phyloP scores from a whole-genome alignment of 345 rosid genomes.

The Iberis pinnata region DNA sequence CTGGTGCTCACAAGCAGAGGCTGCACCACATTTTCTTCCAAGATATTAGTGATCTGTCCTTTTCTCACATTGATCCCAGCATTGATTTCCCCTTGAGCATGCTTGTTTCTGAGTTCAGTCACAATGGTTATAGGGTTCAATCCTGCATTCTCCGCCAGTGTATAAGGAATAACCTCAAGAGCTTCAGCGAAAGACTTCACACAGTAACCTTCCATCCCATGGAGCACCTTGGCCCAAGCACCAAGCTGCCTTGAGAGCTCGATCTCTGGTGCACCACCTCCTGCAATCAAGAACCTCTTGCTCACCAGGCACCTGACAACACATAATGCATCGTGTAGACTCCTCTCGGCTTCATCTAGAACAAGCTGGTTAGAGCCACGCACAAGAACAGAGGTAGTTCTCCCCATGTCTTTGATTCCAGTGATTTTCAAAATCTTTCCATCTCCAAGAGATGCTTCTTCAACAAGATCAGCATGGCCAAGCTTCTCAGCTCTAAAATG shows the following conservation, averaged over 20 bases:
- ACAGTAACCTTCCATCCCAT: constrained; percentile 97
- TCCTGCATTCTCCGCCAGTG: constrained; percentile 95
- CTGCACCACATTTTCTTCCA: constrained; percentile 99
- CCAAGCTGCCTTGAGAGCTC: constrained; percentile 96
- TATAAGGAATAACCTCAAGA: constrained; percentile 90
- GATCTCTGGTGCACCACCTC: constrained; percentile 99
- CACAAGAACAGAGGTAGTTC: constrained; percentile 83
- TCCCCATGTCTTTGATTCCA: constrained; percentile 87
- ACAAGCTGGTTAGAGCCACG: constrained; percentile 90
- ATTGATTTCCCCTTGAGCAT: constrained; percentile 93
- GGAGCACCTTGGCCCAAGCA: constrained; percentile 94
- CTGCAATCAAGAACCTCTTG: constrained; percentile 91
- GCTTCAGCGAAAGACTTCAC: constrained; percentile 89
- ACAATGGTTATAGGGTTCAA: constrained; percentile 89
- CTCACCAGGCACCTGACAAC: constrained; percentile 89
- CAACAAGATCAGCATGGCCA: constrained; percentile 83
- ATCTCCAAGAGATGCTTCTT: constrained; percentile 87
- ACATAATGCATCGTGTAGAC: constrained; percentile 92
- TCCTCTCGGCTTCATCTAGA: constrained; percentile 93
- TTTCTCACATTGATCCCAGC: constrained; percentile 96
- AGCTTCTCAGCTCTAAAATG: constrained; percentile 85
- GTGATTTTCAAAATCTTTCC: constrained; percentile 87
- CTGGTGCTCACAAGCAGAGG: constrained; percentile 97
- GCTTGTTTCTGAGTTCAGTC: constrained; percentile 97
- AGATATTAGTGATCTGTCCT: constrained; percentile 94